Percentiles rank a stretch among this genome's conserved stretches.
Conservation (phyloP, 768 basidiomycete genomes). For the Punctularia strigosozonata region DNA sequence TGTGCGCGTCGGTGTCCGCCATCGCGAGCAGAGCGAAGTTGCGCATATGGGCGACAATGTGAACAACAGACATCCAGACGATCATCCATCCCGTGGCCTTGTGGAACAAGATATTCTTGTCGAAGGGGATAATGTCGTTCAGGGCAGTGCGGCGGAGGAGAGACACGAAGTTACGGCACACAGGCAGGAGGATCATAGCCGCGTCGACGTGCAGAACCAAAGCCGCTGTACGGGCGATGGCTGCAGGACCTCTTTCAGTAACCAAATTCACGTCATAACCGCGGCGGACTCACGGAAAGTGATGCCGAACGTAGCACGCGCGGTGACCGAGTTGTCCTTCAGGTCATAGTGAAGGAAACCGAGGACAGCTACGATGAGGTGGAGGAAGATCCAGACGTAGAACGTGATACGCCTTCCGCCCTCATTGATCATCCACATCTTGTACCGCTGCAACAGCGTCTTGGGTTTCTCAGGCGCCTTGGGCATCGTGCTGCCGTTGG, state of each 20-base stretch:
- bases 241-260: slow-evolving; percentile 24
- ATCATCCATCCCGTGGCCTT: slow-evolving; percentile 90
- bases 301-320: slow-evolving; percentile 59
- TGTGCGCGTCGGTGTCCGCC: slow-evolving; percentile 39
- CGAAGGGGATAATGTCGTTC: slow-evolving; percentile 82
- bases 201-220: slow-evolving; percentile 87
- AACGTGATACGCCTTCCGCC: slow-evolving; percentile 76
- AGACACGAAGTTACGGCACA: slow-evolving; percentile 93
- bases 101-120: slow-evolving; percentile 87
- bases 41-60: slow-evolving; percentile 76
- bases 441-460: slow-evolving; percentile 33
- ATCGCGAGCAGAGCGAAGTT: slow-evolving; percentile 66
- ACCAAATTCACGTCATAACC: background rate
- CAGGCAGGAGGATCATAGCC: slow-evolving; percentile 86
- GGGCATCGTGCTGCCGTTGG: slow-evolving; percentile 17
- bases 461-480: slow-evolving; percentile 24
- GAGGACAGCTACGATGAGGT: slow-evolving; percentile 64
- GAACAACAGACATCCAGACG: slow-evolving; percentile 62
- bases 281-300: slow-evolving; percentile 51
- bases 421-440: slow-evolving; percentile 92
- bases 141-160: slow-evolving; percentile 77
- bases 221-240: slow-evolving; percentile 79
- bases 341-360: slow-evolving; percentile 69
- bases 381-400: slow-evolving; percentile 68
- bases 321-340: slow-evolving; percentile 65